Conservation (phyloP, 192 early-diverging fungal genomes). For the Coemansia biformis region DNA sequence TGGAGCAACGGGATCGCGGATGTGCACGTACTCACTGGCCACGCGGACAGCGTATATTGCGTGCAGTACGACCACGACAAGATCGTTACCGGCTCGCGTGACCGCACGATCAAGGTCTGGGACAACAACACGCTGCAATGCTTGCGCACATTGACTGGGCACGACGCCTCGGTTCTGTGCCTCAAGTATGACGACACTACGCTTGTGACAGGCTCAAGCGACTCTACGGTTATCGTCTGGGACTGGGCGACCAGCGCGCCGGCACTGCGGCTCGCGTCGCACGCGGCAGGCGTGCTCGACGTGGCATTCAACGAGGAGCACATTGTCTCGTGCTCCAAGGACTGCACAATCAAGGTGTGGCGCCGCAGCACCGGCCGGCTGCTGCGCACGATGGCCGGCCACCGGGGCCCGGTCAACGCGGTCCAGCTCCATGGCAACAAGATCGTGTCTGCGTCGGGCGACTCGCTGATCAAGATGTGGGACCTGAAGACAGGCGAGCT, state of each 20-base stretch:
- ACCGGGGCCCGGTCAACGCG: slow-evolving; percentile 93
- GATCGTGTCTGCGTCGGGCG: slow-evolving; percentile 82
- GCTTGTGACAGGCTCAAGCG: slow-evolving; percentile 82
- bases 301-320: slow-evolving; percentile 71
- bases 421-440: slow-evolving; percentile 66
- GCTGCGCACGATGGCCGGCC: slow-evolving; percentile 66
- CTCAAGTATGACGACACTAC: slow-evolving; percentile 71
- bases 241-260: slow-evolving; percentile 53
- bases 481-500: slow-evolving; percentile 63
- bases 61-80: slow-evolving; percentile 74
- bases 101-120: slow-evolving; percentile 80
- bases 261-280: slow-evolving; percentile 59
- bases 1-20: slow-evolving; percentile 49
- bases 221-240: slow-evolving; percentile 83
- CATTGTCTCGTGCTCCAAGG: slow-evolving; percentile 88
- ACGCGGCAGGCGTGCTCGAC: slow-evolving; percentile 76
- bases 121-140: slow-evolving; percentile 58
- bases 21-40: slow-evolving; percentile 64
- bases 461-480: slow-evolving; percentile 77
- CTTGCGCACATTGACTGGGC: slow-evolving; percentile 58
- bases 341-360: slow-evolving; percentile 89
- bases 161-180: slow-evolving; percentile 70
- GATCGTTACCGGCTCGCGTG: slow-evolving; percentile 73
- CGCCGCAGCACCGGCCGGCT: slow-evolving; percentile 56
- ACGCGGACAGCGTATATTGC: slow-evolving; percentile 84